A percentile compares a stretch with the other conserved stretches of the same genome.
These are phyloP conservation scores for Termitomyces sp. DNA, from an alignment of 768 basidiomycete species.

Conservation along the genomic window DNA sequence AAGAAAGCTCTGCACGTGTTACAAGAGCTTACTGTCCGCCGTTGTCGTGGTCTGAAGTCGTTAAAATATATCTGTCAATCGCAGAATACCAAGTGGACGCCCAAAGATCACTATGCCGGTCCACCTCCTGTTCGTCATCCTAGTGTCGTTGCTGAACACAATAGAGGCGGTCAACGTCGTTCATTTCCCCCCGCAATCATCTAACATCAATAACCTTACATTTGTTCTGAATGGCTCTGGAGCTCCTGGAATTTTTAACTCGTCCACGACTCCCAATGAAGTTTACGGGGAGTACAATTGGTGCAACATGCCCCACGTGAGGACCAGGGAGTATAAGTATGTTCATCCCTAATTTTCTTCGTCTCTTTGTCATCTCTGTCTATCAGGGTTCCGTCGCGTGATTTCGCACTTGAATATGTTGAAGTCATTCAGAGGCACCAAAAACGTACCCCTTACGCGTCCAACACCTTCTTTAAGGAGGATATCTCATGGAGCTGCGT, in stretches of 20 bases:
- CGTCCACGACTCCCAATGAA: constrained; percentile 31
- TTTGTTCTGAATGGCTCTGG: constrained; percentile 36
- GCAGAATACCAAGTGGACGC: background rate
- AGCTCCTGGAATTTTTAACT: constrained; percentile 42
- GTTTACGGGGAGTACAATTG: constrained; percentile 44
- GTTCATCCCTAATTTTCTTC: constrained; percentile 4
- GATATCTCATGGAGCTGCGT: constrained; percentile 39
- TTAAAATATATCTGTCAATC: background rate
- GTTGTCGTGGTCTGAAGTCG: background rate
- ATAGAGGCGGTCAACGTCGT: constrained; percentile 19
- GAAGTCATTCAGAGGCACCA: constrained; percentile 51
- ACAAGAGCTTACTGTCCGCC: background rate
- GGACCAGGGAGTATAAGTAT: constrained; percentile 39
- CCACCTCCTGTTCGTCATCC: constrained; percentile 2
- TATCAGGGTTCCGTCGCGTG: constrained; percentile 28
- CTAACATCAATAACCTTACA: constrained; percentile 38
- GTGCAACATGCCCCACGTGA: constrained; percentile 54
- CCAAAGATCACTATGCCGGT: constrained; percentile 1
- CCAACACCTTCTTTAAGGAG: constrained; percentile 48
- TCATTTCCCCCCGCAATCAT: constrained; percentile 35
- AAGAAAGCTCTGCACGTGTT: background rate
- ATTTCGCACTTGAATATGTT: constrained; percentile 38
- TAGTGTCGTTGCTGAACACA: constrained; percentile 11
- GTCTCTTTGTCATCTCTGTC: background rate
- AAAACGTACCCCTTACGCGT: constrained; percentile 46